Base-by-base conservation (phyloP, 176 grass and related monocot species). In the Secale cereale region DNA sequence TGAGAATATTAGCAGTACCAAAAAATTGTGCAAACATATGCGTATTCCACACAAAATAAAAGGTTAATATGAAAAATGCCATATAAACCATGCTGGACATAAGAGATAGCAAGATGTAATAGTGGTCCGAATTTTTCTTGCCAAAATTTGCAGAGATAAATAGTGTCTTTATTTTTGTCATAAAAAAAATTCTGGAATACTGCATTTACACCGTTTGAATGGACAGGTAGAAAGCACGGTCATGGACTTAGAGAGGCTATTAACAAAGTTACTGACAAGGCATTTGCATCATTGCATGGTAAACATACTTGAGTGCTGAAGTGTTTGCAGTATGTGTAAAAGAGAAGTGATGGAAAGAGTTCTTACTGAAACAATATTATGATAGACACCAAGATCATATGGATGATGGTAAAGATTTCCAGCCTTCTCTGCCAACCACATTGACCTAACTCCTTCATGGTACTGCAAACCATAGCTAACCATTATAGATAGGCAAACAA, bases 361-460 rank as follows among this genome's bases (percentile, higher is more conserved):
- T 75, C 87, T 92, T 89, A 99, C 97, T 20, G 90, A 92, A 89
- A 94, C 65, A 79, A 94, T 92, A 63, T 99, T 99, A 75, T 99
- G 89, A 86, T 94, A 99, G 25, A 87, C 36, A 76, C 93, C 91
- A 48, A 99, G 81, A 71, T 99, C 78, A 54, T 99, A 99, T 39
- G 97, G 97, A 99, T 94, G 91, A 8, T 86, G 91, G 74, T 99
- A 99, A 80, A 91, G 39, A 76, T 92, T 94, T 70, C 97, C 93
- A 50, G 86, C 91, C 82, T 99, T 99, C 87, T 96, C 90, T 86
- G 86, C 90, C 41, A 99, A 89, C 93, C 91, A 96, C 89, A 90
- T 94, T 66, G 97, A 93, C 80, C 91, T 92, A 41, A 94, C 93
- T 74, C 97, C 97, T 94, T 98, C 97, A 59, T 99, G 97, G 83